phyloP scores from a whole-genome alignment of 257 asterid genomes.

The Gentiana straminea region DNA sequence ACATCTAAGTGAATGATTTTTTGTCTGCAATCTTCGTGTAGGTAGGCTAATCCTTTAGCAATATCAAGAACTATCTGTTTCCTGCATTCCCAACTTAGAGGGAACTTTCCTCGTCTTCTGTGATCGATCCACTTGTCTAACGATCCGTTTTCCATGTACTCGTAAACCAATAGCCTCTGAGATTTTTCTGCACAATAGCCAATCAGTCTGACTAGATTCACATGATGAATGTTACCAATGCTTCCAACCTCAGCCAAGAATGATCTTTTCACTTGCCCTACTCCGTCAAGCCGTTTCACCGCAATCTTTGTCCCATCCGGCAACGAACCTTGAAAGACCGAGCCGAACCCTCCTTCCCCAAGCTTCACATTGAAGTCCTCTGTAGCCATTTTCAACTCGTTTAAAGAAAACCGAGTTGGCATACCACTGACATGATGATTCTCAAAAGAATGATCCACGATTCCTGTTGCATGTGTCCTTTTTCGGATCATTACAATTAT shows the following conservation, averaged over 20 bases:
- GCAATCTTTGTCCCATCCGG: constrained; percentile 21
- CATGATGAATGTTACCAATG: constrained; percentile 44
- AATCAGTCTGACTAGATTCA: constrained; percentile 39
- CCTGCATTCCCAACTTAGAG: constrained; percentile 31
- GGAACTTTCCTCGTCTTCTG: constrained; percentile 1
- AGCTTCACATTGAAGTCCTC: constrained; percentile 8
- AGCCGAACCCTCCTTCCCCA: constrained; percentile 15
- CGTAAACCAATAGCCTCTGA: constrained; percentile 39
- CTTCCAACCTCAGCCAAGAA: constrained; percentile 21
- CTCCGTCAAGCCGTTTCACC: constrained; percentile 41
- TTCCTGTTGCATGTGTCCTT: constrained; percentile 16
- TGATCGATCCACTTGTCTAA: constrained; percentile 28
- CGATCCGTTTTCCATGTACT: constrained; percentile 53
- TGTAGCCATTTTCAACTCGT: constrained; percentile 12
- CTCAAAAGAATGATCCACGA: constrained; percentile 9
- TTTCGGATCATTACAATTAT: constrained; percentile 33
- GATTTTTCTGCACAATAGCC: constrained; percentile 40
- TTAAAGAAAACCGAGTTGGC: constrained; percentile 15
- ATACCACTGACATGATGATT: constrained; percentile 7
- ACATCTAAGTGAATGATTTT: constrained; percentile 58
- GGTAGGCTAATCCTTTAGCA: constrained; percentile 41
- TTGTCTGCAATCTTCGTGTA: constrained; percentile 48
- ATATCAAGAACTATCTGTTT: constrained; percentile 24
- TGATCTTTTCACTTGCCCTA: constrained; percentile 26
- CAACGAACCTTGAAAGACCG: constrained; percentile 9